phyloP scores from a whole-genome alignment of 1,284 basidiomycete species.

The Rhodofomes roseus region DNA sequence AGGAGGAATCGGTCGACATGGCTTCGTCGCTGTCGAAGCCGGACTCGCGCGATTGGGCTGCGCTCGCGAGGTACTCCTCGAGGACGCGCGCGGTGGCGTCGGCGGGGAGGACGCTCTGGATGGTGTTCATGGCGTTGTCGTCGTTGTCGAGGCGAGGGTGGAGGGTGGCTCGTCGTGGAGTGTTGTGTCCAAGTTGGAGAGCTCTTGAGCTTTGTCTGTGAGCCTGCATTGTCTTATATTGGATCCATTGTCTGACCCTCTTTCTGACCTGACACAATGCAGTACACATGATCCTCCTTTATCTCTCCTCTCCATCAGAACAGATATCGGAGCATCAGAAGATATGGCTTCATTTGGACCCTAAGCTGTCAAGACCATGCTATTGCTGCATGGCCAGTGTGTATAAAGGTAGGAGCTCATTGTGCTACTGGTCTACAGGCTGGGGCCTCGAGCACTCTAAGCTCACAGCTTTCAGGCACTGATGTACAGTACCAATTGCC shows the following conservation, averaged over 20 bases:
- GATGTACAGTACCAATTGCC: background rate
- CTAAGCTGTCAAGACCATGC: background rate
- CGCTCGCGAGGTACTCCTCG: slow-evolving; percentile 2
- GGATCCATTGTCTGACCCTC: background rate
- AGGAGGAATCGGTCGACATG: slow-evolving; percentile 8
- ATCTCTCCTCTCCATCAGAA: background rate
- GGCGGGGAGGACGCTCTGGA: background rate
- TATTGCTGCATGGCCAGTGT: background rate
- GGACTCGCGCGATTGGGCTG: background rate
- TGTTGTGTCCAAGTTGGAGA: background rate
- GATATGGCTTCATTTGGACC: background rate
- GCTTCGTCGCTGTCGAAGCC: slow-evolving; percentile 7
- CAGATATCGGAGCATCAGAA: background rate
- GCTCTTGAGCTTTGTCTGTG: background rate
- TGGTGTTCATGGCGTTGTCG: background rate
- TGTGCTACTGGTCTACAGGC: no score
- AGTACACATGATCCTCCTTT: background rate
- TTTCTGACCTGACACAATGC: background rate
- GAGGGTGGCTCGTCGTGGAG: background rate
- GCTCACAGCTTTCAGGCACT: slow-evolving; percentile 3
- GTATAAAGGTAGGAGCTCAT: background rate
- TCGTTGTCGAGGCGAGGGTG: background rate
- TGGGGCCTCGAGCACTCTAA: background rate
- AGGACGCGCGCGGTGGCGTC: background rate
- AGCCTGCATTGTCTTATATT: background rate